Evolutionary conservation across 768 basidiomycete genomes (phyloP).

Genomic region (Lepiota brunneoincarnata): DNA sequence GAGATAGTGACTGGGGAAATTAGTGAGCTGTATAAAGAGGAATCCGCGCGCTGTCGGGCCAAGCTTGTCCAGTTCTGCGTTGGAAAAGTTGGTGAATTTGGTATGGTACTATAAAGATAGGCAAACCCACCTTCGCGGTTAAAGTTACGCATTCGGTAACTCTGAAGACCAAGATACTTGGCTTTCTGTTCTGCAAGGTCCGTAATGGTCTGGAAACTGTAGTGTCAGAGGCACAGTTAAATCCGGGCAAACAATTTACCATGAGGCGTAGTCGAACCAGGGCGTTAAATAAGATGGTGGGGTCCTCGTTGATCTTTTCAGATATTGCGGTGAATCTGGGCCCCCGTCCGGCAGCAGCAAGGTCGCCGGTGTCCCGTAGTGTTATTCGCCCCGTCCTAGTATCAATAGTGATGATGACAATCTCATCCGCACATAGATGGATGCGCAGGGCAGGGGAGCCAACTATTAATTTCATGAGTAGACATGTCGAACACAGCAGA

Average conservation of each 20-base stretch:
- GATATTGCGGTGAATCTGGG: constrained; percentile 59
- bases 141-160: constrained; percentile 68
- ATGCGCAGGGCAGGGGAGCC: constrained; percentile 59
- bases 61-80: constrained; percentile 65
- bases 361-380: constrained; percentile 78
- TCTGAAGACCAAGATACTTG: constrained; percentile 79
- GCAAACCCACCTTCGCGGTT: constrained; percentile 52
- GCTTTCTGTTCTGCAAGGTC: constrained; percentile 85
- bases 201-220: constrained; percentile 62
- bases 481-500: background rate
- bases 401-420: constrained; percentile 76
- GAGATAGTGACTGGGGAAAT: constrained; percentile 79
- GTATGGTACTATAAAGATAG: background rate
- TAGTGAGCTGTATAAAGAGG: constrained; percentile 75
- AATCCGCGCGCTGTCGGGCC: constrained; percentile 59
- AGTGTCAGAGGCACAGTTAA: background rate
- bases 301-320: constrained; percentile 68
- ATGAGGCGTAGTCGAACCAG: constrained; percentile 58
- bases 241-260: constrained; percentile 39
- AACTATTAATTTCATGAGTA: constrained; percentile 31
- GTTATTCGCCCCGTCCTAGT: constrained; percentile 75
- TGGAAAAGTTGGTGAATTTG: constrained; percentile 3
- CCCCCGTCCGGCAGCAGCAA: constrained; percentile 70
- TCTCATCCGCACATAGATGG: constrained; percentile 73
- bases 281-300: constrained; percentile 52